Conservation (phyloP, 2,329 filamentous ascomycete genomes). For the Beauveria bassiana region DNA sequence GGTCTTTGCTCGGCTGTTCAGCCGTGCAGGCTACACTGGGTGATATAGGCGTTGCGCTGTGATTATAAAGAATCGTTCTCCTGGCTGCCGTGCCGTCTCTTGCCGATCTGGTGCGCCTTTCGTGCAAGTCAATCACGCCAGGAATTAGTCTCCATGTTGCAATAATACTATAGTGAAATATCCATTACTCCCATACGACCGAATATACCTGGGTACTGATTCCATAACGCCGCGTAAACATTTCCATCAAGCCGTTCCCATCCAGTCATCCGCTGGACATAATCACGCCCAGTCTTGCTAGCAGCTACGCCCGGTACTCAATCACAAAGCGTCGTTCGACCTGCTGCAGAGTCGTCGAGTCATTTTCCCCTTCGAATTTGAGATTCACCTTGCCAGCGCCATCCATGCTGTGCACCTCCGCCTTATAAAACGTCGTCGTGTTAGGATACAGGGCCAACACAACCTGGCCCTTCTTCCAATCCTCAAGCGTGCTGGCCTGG, state of each 20-base stretch:
- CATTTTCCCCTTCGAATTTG: constrained; percentile 74
- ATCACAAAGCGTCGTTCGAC: constrained; percentile 71
- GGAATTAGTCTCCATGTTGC: background rate
- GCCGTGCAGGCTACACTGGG: too few relatives aligned
- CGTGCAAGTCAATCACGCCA: background rate
- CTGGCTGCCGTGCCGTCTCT: too few relatives aligned
- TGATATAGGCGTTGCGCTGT: too few relatives aligned
- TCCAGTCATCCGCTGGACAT: background rate
- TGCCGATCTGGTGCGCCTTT: background rate
- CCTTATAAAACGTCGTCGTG: constrained; percentile 79
- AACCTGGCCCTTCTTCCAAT: constrained; percentile 60
- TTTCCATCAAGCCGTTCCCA: background rate
- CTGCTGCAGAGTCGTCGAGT: constrained; percentile 63
- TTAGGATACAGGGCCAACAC: constrained; percentile 75
- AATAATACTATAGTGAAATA: background rate
- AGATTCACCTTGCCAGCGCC: constrained; percentile 50
- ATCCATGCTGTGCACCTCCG: constrained; percentile 67
- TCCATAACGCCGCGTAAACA: background rate
- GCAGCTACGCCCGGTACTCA: constrained; percentile 48
- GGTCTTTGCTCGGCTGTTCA: too few relatives aligned
- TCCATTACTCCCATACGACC: background rate
- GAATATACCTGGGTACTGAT: background rate
- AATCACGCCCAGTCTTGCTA: background rate
- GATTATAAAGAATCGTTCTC: too few relatives aligned
- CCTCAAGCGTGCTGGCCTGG: constrained; percentile 41